A percentile compares a stretch with the other conserved stretches of the same genome.
These are phyloP conservation scores for Aspergillus taichungensis DNA, from an alignment of 495 filamentous ascomycete genomes.

Conservation along the genomic window DNA sequence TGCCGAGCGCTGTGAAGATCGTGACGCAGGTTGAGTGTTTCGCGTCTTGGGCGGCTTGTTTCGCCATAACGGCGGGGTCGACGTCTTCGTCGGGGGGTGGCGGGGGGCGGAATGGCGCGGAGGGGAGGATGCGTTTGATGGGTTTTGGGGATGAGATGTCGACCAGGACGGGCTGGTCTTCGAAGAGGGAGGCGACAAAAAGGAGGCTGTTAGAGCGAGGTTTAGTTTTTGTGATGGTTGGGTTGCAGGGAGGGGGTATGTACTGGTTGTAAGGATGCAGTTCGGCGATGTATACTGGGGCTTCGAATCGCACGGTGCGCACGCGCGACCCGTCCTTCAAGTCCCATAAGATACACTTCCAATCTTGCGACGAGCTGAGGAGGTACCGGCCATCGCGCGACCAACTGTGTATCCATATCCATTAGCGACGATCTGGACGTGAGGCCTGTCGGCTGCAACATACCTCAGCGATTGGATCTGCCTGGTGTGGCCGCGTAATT, in stretches of 20 bases:
- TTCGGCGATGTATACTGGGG: constrained; percentile 91
- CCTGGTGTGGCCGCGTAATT: constrained; percentile 81
- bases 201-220: constrained; percentile 44
- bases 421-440: constrained; percentile 10
- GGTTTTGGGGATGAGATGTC: constrained; percentile 60
- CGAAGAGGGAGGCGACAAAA: constrained; percentile 84
- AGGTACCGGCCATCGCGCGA: constrained; percentile 84
- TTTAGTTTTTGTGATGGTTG: constrained; percentile 3
- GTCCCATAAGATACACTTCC: constrained; percentile 95
- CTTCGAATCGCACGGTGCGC: constrained; percentile 73
- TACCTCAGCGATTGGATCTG: constrained; percentile 78
- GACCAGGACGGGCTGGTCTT: constrained; percentile 83
- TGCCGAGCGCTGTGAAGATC: constrained; percentile 73
- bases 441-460: background rate
- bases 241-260: constrained; percentile 14
- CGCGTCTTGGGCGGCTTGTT: constrained; percentile 82
- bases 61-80: constrained; percentile 58
- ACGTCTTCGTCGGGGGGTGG: constrained; percentile 50
- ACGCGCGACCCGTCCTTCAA: constrained; percentile 61
- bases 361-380: constrained; percentile 90
- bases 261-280: constrained; percentile 88
- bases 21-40: constrained; percentile 89
- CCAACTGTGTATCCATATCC: constrained; percentile 55
- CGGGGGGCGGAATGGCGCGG: constrained; percentile 61
- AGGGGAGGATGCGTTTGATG: constrained; percentile 68